phyloP scores from a whole-genome alignment of 768 basidiomycete species.

The Leccinum uliginosum region DNA sequence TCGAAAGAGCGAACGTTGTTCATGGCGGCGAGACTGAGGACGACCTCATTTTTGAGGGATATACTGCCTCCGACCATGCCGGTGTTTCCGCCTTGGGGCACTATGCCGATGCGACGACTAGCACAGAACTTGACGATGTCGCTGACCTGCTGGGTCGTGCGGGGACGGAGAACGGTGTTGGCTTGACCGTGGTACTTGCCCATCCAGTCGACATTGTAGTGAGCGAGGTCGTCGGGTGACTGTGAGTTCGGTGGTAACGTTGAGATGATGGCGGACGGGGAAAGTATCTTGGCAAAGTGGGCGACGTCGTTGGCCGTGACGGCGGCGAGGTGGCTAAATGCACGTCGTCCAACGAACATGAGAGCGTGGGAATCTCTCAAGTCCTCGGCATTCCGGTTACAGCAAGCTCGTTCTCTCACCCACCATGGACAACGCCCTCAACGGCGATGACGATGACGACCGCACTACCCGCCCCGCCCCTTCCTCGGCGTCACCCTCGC shows the following conservation, averaged over 20 bases:
- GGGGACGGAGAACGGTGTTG: conserved; percentile 85
- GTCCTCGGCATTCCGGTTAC: not conserved
- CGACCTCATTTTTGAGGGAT: conserved; percentile 81
- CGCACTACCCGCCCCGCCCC: not conserved
- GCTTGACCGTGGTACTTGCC: conserved; percentile 86
- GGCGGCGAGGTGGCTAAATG: conserved; percentile 37
- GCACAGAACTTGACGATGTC: conserved; percentile 86
- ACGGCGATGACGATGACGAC: not conserved
- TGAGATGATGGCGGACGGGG: conserved; percentile 61
- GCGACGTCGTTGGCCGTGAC: conserved; percentile 57
- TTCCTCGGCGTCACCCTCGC: not conserved
- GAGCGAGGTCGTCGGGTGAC: conserved; percentile 61
- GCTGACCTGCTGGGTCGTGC: conserved; percentile 82
- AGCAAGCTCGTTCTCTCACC: not conserved
- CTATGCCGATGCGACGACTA: conserved; percentile 76
- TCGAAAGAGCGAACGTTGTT: conserved; percentile 79
- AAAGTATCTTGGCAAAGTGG: conserved; percentile 64
- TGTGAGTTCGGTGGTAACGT: conserved; percentile 50
- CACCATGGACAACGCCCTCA: not conserved
- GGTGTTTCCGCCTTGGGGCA: conserved; percentile 98
- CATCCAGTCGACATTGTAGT: conserved; percentile 94
- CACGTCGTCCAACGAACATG: conserved; percentile 2
- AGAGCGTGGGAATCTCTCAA: not conserved
- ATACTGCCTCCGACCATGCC: conserved; percentile 96
- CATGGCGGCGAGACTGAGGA: conserved; percentile 82